These are phyloP conservation scores for Fusarium tuaranense DNA, from an alignment of 2,329 filamentous ascomycete species.

Conservation along the genomic window DNA sequence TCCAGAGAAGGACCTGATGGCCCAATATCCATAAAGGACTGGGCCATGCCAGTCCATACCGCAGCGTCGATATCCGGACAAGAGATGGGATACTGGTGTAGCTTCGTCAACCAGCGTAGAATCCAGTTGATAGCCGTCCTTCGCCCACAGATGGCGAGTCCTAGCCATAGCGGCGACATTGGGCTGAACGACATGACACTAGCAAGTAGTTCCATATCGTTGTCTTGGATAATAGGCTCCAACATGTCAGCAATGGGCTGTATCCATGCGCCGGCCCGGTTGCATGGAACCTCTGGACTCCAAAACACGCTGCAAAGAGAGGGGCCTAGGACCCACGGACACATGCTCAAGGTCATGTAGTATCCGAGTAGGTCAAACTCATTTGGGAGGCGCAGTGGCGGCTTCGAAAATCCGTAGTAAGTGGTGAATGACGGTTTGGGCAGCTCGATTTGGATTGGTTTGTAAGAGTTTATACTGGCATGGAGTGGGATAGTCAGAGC, in stretches of 20 bases:
- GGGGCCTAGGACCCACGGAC: not conserved
- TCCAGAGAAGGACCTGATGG: not conserved
- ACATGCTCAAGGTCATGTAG: constrained; percentile 4
- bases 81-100: not conserved
- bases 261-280: constrained; percentile 3
- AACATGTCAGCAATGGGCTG: constrained; percentile 1
- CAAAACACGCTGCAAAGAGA: constrained; percentile 17
- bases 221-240: not conserved
- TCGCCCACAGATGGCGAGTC: constrained; percentile 1
- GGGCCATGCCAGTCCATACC: not conserved
- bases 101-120: not conserved
- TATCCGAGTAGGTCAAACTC: constrained; percentile 5
- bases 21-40: not conserved
- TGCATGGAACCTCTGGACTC: constrained; percentile 10
- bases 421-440: not conserved
- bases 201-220: constrained; percentile 4
- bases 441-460: not conserved
- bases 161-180: constrained; percentile 8
- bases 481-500: constrained; percentile 12
- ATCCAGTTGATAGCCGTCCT: not conserved
- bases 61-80: not conserved
- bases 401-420: not conserved
- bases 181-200: not conserved
- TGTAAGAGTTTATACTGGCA: not conserved
- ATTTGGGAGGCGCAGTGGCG: too few relatives aligned